Percentiles rank a stretch among this genome's conserved stretches.
These are phyloP conservation scores for Hymenoscyphus albidus DNA, from an alignment of 2,329 filamentous ascomycete genomes.

Conservation along the genomic window DNA sequence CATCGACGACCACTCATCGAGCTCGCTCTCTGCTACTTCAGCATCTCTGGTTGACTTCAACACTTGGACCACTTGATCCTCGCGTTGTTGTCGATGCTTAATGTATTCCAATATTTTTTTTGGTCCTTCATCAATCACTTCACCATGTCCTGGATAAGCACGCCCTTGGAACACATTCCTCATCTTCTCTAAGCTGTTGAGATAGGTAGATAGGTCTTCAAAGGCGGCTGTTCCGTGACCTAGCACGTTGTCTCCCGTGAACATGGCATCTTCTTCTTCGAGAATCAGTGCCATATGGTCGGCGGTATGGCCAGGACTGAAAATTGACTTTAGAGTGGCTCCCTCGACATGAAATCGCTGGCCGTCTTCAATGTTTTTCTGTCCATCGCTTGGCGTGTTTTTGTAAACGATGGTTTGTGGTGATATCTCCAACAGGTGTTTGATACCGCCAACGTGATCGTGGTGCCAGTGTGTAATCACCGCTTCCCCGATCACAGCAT, in stretches of 20 bases:
- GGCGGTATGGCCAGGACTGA: constrained; percentile 70
- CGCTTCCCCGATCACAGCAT: constrained; percentile 62
- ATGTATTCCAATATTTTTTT: constrained; percentile 79
- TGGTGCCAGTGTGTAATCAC: constrained; percentile 90
- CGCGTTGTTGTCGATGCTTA: constrained; percentile 71
- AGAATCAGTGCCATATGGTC: constrained; percentile 81
- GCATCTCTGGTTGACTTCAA: constrained; percentile 44
- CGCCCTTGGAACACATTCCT: constrained; percentile 57
- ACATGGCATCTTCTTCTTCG: constrained; percentile 75
- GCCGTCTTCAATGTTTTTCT: constrained; percentile 52
- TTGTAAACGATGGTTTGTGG: constrained; percentile 65
- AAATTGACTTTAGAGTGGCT: constrained; percentile 62
- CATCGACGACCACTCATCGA: constrained; percentile 61
- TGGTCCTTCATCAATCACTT: constrained; percentile 68
- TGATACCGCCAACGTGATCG: constrained; percentile 78
- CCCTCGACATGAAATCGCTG: constrained; percentile 54
- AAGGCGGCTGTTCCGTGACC: constrained; percentile 86
- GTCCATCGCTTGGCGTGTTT: constrained; percentile 50
- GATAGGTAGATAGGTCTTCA: constrained; percentile 68
- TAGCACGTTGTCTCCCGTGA: constrained; percentile 85
- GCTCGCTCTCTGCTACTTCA: constrained; percentile 19
- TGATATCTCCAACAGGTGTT: constrained; percentile 61
- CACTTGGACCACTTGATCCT: constrained; percentile 70
- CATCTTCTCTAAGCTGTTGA: constrained; percentile 69
- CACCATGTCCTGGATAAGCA: constrained; percentile 86